Percentiles rank a stretch among this genome's conserved stretches.
phyloP scores from a whole-genome alignment of 2,329 filamentous ascomycete species.

The Penicillium janthinellum region DNA sequence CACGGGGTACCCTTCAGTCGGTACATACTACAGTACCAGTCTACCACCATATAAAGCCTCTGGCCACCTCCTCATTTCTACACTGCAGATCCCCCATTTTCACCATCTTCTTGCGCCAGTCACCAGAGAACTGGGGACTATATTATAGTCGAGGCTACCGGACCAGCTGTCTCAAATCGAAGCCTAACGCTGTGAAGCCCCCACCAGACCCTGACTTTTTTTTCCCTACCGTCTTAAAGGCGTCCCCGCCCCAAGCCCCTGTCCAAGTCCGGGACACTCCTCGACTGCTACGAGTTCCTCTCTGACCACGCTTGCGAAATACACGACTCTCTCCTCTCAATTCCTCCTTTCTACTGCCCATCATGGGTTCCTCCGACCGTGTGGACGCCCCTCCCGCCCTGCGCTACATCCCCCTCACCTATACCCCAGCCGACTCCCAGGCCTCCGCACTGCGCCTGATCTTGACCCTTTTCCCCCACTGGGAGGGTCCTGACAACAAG shows the following conservation, averaged over 20 bases:
- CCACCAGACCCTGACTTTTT: constrained; percentile 12
- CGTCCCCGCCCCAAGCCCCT: not conserved
- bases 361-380: constrained; percentile 31
- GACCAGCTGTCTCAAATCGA: constrained; percentile 8
- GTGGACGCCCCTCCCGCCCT: constrained; percentile 24
- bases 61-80: not conserved
- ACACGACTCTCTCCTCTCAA: not conserved
- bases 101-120: constrained; percentile 1
- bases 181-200: constrained; percentile 9
- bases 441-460: constrained; percentile 78
- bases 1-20: not conserved
- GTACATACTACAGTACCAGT: not conserved
- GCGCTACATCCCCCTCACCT: constrained; percentile 70
- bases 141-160: not conserved
- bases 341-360: constrained; percentile 11
- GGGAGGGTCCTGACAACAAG: constrained; percentile 71
- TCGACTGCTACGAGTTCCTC: not conserved
- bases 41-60: not conserved
- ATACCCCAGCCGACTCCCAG: constrained; percentile 75
- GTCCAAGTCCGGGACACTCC: not conserved
- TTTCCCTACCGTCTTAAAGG: not conserved
- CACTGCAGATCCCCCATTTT: constrained; percentile 12
- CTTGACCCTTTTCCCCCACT: constrained; percentile 77
- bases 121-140: constrained; percentile 8
- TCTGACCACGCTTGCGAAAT: not conserved